phyloP scores from a whole-genome alignment of 148 eudicot species.

The Vaccinium macrocarpon region DNA sequence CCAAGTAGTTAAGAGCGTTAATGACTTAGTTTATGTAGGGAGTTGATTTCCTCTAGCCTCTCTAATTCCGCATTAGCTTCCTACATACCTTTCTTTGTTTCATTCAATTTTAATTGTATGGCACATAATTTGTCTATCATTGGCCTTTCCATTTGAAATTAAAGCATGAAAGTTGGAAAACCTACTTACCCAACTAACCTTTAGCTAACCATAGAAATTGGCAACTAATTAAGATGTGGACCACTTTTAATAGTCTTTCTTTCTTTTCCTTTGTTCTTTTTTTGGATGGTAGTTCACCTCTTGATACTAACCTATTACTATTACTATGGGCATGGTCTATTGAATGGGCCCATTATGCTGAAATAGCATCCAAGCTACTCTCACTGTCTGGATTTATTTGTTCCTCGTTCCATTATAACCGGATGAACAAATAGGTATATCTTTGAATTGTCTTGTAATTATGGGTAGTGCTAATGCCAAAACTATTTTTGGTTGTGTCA shows the following conservation, averaged over 20 bases:
- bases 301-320: neutral
- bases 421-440: too few species aligned
- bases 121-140: neutral
- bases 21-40: neutral
- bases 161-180: neutral
- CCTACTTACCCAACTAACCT: conserved; percentile 1
- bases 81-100: neutral
- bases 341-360: neutral
- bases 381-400: too few species aligned
- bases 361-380: neutral
- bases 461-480: too few species aligned
- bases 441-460: too few species aligned
- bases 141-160: neutral
- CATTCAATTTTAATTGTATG: neutral
- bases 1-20: neutral
- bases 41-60: neutral
- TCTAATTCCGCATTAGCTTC: neutral
- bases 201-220: neutral
- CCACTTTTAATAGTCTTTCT: neutral
- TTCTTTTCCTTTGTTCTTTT: neutral
- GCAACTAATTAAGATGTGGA: neutral
- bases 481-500: too few species aligned
- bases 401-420: too few species aligned
- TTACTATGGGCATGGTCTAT: neutral
- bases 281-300: neutral